Conservation (phyloP, 805 yeast genomes). For the Metschnikowia picachoensis region DNA sequence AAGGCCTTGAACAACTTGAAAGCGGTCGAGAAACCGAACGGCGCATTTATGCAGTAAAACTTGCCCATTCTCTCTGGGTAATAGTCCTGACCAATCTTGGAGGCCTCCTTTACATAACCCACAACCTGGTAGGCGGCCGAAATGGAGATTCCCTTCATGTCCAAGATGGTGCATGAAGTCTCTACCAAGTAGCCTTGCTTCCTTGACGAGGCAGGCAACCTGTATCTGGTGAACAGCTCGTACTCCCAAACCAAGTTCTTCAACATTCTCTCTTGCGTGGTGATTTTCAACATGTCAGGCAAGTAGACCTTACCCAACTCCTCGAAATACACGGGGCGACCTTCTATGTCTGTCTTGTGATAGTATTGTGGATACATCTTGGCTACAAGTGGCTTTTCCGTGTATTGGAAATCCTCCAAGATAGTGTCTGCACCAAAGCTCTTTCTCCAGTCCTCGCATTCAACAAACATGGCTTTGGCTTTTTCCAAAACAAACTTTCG, state of each 20-base stretch:
- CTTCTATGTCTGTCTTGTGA: slow-evolving; percentile 95
- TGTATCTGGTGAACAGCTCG: slow-evolving; percentile 77
- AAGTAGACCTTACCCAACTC: slow-evolving; percentile 90
- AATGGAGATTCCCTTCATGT: slow-evolving; percentile 89
- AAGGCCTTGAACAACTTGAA: slow-evolving; percentile 89
- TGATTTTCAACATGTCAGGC: slow-evolving; percentile 86
- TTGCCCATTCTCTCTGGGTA: slow-evolving; percentile 99
- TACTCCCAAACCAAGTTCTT: slow-evolving; percentile 97
- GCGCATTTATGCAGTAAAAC: slow-evolving; percentile 92
- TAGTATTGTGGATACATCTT: slow-evolving; percentile 93
- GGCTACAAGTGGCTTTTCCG: slow-evolving; percentile 90
- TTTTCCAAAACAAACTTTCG: slow-evolving; percentile 84
- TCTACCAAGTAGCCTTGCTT: slow-evolving; percentile 73
- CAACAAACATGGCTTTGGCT: slow-evolving; percentile 77
- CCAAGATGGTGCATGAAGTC: slow-evolving; percentile 95
- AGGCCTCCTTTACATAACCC: slow-evolving; percentile 87
- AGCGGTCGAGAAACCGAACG: slow-evolving; percentile 94
- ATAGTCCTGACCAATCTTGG: slow-evolving; percentile 91
- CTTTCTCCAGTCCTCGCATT: slow-evolving; percentile 89
- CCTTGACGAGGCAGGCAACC: slow-evolving; percentile 95
- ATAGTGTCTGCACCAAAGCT: slow-evolving; percentile 85
- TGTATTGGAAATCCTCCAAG: slow-evolving; percentile 81
- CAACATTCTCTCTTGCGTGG: slow-evolving; percentile 94
- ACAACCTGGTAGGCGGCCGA: slow-evolving; percentile 81
- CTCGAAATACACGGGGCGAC: slow-evolving; percentile 93